Evolutionary conservation across 805 yeast species (phyloP).

Genomic region (Clavispora carvajalis): DNA sequence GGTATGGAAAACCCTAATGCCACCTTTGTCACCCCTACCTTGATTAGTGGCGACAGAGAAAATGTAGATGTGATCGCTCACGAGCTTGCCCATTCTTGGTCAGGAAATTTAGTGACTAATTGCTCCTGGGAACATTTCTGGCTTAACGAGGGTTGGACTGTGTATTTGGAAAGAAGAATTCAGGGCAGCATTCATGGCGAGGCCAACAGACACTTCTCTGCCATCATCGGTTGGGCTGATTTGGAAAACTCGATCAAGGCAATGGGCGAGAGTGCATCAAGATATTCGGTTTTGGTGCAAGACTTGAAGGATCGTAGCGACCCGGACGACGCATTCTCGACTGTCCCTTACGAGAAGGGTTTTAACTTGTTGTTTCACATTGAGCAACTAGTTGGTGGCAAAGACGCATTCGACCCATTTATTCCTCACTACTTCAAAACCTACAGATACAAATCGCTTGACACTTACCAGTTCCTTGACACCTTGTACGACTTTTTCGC

Average conservation of each 20-base stretch:
- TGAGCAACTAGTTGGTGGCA: conserved; percentile 66
- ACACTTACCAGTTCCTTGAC: conserved; percentile 76
- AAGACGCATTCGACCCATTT: conserved; percentile 66
- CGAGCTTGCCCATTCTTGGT: conserved; percentile 90
- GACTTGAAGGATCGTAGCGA: conserved; percentile 64
- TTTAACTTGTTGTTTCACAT: conserved; percentile 70
- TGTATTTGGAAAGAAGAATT: conserved; percentile 81
- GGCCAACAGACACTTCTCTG: conserved; percentile 68
- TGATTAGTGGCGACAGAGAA: conserved; percentile 77
- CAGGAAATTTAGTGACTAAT: conserved; percentile 86
- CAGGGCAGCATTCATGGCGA: conserved; percentile 77
- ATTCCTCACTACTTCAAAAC: conserved; percentile 70
- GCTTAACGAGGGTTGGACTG: conserved; percentile 97
- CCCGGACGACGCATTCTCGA: conserved; percentile 85
- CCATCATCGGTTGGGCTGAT: conserved; percentile 86
- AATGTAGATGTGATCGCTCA: conserved; percentile 90
- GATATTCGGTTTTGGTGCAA: conserved; percentile 64
- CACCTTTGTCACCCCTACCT: conserved; percentile 86
- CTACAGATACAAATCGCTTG: conserved; percentile 67
- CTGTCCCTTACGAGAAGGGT: conserved; percentile 91
- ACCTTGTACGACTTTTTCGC: conserved; percentile 62
- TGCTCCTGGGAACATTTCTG: conserved; percentile 92
- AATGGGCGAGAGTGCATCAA: conserved; percentile 49
- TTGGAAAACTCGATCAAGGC: conserved; percentile 60
- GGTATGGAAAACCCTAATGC: conserved; percentile 95